These are phyloP conservation scores for Helicosporidium sp. DNA, from an alignment of 139 green algal genomes.

Conservation along the genomic window DNA sequence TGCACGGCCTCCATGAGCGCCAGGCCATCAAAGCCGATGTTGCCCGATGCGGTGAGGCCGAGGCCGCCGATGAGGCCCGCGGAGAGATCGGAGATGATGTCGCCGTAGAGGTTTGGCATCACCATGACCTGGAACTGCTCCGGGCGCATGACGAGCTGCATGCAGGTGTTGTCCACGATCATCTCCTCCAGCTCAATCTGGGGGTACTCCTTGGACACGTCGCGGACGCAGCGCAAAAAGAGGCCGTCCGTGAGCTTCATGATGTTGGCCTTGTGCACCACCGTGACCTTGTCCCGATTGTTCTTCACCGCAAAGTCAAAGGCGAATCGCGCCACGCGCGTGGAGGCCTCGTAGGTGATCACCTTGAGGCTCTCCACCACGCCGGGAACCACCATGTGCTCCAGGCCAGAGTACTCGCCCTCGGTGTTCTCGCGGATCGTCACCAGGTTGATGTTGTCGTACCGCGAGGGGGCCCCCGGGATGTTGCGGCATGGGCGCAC, in stretches of 20 bases:
- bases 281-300: conserved; percentile 50
- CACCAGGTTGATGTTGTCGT: conserved; percentile 83
- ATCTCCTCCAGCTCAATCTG: conserved; percentile 85
- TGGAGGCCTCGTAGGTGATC: conserved; percentile 67
- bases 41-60: conserved; percentile 74
- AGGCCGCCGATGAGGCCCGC: conserved; percentile 84
- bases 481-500: conserved; percentile 63
- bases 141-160: conserved; percentile 66
- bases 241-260: conserved; percentile 93
- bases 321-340: conserved; percentile 71
- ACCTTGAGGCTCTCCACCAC: conserved; percentile 88
- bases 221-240: conserved; percentile 62
- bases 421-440: conserved; percentile 96
- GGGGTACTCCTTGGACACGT: conserved; percentile 58
- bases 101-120: conserved; percentile 92
- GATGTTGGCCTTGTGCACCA: conserved; percentile 82
- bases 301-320: conserved; percentile 78
- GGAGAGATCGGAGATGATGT: conserved; percentile 90
- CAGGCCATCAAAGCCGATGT: conserved; percentile 57
- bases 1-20: conserved; percentile 87
- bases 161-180: conserved; percentile 96
- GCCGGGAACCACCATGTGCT: conserved; percentile 84
- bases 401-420: conserved; percentile 86
- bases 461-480: conserved; percentile 84
- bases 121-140: conserved; percentile 82